Percentiles rank a stretch among this genome's conserved stretches.
Conservation (phyloP, 352 stramenopile species). For the Globisporangium echinulatum region DNA sequence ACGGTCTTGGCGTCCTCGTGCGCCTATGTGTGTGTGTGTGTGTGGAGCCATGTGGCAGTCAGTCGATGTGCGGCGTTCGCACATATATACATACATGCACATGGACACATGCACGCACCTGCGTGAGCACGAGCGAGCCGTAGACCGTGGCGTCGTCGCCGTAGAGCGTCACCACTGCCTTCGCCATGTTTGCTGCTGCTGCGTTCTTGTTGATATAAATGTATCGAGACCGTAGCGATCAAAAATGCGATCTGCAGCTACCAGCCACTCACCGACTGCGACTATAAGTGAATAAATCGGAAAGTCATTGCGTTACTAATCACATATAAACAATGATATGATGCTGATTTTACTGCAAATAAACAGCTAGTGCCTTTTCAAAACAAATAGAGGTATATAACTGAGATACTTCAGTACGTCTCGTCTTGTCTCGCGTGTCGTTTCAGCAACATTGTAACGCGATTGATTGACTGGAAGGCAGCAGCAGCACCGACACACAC, state of each 20-base stretch:
- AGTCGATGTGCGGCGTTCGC: not conserved
- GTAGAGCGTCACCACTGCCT: constrained; percentile 85
- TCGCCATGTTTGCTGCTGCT: constrained; percentile 43
- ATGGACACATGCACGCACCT: constrained; percentile 24
- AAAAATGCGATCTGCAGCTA: not conserved
- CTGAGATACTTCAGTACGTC: too few relatives aligned
- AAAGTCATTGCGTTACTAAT: too few relatives aligned
- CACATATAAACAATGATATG: too few relatives aligned
- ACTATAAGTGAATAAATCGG: too few relatives aligned
- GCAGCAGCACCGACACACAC: not conserved
- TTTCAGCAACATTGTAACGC: not conserved
- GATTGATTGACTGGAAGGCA: constrained; percentile 7
- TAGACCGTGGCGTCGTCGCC: constrained; percentile 76
- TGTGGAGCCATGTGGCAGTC: not conserved
- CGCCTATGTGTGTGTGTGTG: constrained; percentile 17
- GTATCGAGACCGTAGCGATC: constrained; percentile 6
- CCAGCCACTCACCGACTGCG: too few relatives aligned
- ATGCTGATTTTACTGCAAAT: too few relatives aligned
- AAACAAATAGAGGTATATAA: too few relatives aligned
- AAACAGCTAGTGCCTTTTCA: too few relatives aligned
- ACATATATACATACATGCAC: not conserved
- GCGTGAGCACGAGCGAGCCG: constrained; percentile 72
- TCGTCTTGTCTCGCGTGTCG: too few relatives aligned
- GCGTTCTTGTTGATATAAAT: not conserved
- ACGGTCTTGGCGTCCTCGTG: constrained; percentile 86